Conservation (phyloP, 2,329 filamentous ascomycete genomes). For the Hypoxylon rubiginosum region DNA sequence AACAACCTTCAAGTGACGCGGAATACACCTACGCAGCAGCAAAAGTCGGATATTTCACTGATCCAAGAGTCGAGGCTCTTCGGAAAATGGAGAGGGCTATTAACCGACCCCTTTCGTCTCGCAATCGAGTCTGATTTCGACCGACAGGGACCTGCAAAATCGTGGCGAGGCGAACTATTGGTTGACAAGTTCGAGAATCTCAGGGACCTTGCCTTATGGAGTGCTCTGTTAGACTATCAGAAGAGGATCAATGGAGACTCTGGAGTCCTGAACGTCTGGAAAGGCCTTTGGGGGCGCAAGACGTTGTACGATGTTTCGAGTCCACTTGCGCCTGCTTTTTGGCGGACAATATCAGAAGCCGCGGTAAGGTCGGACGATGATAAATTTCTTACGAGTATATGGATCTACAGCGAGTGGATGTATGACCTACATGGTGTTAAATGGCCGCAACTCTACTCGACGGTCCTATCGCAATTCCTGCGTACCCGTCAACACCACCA, state of each 20-base stretch:
- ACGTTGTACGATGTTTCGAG: conserved; percentile 45
- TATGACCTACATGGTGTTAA: conserved; percentile 53
- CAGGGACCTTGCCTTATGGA: conserved; percentile 51
- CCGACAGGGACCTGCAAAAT: conserved; percentile 45
- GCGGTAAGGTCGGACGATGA: conserved; percentile 51
- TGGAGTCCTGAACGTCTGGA: conserved; percentile 50
- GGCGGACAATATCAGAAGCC: conserved; percentile 51
- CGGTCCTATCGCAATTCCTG: conserved; percentile 60
- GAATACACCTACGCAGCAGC: conserved; percentile 17
- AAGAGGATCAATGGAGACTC: conserved; percentile 49
- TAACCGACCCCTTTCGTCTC: conserved; percentile 47
- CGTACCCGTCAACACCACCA: conserved; percentile 54
- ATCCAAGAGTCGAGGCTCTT: conserved; percentile 44
- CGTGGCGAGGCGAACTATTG: conserved; percentile 41
- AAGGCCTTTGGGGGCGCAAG: conserved; percentile 52
- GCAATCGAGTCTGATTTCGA: conserved; percentile 52
- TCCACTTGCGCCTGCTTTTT: conserved; percentile 47
- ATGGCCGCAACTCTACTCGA: conserved; percentile 67
- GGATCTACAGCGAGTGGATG: conserved; percentile 61
- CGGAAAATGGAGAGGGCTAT: conserved; percentile 46
- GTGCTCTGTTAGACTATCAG: conserved; percentile 50
- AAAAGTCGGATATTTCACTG: conserved; percentile 27
- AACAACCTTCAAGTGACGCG: conserved; percentile 5
- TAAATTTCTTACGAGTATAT: conserved; percentile 53
- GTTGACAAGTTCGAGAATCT: conserved; percentile 48